Percentiles rank a stretch among this genome's conserved stretches.
Conservation (phyloP, 2,329 filamentous ascomycete species). For the Xylariaceae sp. region DNA sequence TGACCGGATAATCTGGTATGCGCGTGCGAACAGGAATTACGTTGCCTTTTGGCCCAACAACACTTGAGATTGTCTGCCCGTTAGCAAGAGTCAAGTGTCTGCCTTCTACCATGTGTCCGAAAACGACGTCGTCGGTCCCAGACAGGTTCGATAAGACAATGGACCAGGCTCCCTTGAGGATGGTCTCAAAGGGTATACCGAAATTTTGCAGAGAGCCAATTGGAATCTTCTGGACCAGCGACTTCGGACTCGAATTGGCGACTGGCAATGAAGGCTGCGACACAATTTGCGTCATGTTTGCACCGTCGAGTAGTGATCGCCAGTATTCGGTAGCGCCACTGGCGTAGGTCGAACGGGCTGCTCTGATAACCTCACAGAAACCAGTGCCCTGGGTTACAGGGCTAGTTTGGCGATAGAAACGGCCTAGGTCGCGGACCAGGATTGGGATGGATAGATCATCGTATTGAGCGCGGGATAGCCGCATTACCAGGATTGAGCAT, state of each 20-base stretch:
- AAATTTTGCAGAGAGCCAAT: constrained; percentile 42
- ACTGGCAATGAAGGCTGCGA: constrained; percentile 41
- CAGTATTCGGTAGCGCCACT: constrained; percentile 45
- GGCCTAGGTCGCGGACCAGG: constrained; percentile 47
- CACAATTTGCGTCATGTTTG: constrained; percentile 46
- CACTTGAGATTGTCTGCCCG: constrained; percentile 54
- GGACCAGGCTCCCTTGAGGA: constrained; percentile 59
- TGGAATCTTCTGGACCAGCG: constrained; percentile 39
- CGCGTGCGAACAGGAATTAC: constrained; percentile 48
- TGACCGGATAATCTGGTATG: constrained; percentile 42
- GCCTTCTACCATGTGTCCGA: constrained; percentile 52
- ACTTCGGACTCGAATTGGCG: constrained; percentile 39
- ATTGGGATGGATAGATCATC: constrained; percentile 45
- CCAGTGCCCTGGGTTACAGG: constrained; percentile 37
- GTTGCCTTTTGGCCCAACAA: constrained; percentile 48
- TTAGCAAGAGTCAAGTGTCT: constrained; percentile 42
- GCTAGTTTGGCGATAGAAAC: constrained; percentile 41
- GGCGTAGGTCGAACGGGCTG: constrained; percentile 36
- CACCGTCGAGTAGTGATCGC: constrained; percentile 43
- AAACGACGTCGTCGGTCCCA: constrained; percentile 50
- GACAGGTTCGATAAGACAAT: constrained; percentile 52
- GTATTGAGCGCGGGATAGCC: constrained; percentile 49
- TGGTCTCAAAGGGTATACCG: constrained; percentile 48
- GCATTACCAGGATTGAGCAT: constrained; percentile 46
- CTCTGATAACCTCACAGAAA: constrained; percentile 49